Evolutionary conservation across 75 land plant species (phyloP), one percentile per base, ranked within the genome.

Genomic region (Chamaecyparis obtusa): DNA sequence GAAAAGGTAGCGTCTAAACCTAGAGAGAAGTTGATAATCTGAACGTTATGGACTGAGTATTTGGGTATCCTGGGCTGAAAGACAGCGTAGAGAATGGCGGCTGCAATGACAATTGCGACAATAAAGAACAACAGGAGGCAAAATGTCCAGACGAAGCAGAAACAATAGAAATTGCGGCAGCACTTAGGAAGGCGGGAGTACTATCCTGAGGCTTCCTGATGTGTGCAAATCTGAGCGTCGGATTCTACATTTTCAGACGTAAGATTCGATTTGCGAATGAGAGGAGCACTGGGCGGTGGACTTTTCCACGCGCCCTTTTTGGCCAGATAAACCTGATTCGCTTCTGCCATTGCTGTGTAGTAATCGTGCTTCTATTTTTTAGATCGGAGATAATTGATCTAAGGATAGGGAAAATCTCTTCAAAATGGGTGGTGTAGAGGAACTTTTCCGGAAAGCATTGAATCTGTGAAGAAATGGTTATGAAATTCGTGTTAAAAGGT

Each of bases 21-120:
- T 80, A 88, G 6, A 27, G 33, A 17, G 81, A 93, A 89, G 69
- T 87, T 76, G 6, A 85, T 49, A 87, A 95, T 88, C 35, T 64
- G 60, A 49, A 94, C 86, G 37, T 75, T 89, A 71, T 92, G 91
- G 41, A 95, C 88, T 24, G 96, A 95, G 88, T 93, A 95, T 16
- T 89, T 87, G 30, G 95, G 96, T 11, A 89, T 55, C 79, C 90
- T 91, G 2, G 96, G 96, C 39, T 86, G 71, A 90, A 95, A 91
- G 1, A 87, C 85, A 19, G 91, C 84, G 84, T 89, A 94, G 14
- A 92, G 88, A 35, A 92, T 85, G 30, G 86, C 92, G 6, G 19
- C 71, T 3, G 88, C 84, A 5, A 80, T 85, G 46, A 85, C 87
- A n/a, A n/a, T n/a, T n/a, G n/a, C n/a, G n/a, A n/a, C n/a, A 32